Percentiles rank a stretch among this genome's conserved stretches.
These are phyloP conservation scores for Clonostachys rhizophaga DNA, from an alignment of 2,329 filamentous ascomycete species.

Conservation along the genomic window DNA sequence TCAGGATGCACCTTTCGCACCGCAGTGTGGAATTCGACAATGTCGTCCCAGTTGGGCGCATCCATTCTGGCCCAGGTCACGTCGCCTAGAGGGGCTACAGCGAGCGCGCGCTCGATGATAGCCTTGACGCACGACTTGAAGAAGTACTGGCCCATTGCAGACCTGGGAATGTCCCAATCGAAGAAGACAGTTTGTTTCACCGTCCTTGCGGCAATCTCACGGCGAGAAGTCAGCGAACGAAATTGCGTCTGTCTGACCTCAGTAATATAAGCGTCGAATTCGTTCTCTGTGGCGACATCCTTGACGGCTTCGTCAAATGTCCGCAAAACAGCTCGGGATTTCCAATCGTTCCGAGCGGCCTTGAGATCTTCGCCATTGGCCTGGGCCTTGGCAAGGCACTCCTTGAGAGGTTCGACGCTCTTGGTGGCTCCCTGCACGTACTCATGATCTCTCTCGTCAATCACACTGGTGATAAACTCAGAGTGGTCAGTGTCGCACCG, in stretches of 20 bases:
- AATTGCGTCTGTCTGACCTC: no score
- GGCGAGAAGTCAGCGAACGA: neutral
- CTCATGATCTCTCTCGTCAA: constrained; percentile 28
- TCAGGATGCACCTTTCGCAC: constrained; percentile 25
- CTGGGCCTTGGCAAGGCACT: constrained; percentile 5
- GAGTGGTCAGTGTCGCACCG: constrained; percentile 29
- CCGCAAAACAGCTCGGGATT: constrained; percentile 16
- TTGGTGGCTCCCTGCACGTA: constrained; percentile 30
- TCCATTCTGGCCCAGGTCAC: constrained; percentile 29
- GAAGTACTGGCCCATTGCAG: constrained; percentile 25
- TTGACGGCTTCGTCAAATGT: constrained; percentile 29
- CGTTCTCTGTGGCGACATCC: constrained; percentile 11
- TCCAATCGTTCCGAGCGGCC: constrained; percentile 21
- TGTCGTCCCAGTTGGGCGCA: constrained; percentile 23
- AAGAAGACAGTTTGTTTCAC: constrained; percentile 15
- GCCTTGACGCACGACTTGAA: constrained; percentile 20
- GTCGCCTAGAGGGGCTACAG: constrained; percentile 25
- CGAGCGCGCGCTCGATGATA: constrained; percentile 21
- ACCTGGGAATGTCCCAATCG: constrained; percentile 27
- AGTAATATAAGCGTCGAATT: constrained; percentile 15
- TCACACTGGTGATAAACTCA: constrained; percentile 27
- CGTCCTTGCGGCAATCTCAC: constrained; percentile 10
- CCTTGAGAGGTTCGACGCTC: constrained; percentile 8
- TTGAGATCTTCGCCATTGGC: constrained; percentile 16
- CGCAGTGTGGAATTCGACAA: constrained; percentile 25